Conservation (phyloP, 2,329 filamentous ascomycete genomes). For the Davidsoniella australis region DNA sequence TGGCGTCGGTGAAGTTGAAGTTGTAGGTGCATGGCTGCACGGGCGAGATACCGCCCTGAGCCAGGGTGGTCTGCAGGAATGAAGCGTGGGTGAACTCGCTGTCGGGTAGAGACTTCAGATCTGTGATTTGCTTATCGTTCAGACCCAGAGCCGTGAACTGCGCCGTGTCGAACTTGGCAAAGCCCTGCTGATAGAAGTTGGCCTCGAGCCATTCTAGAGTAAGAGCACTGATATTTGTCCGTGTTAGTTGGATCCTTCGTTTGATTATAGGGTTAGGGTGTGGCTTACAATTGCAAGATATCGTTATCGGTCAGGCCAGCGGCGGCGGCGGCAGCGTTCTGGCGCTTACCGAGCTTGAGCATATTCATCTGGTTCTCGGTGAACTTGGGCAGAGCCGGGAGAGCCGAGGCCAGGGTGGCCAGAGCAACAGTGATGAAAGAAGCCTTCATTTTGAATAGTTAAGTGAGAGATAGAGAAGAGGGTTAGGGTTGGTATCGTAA, state of each 20-base stretch:
- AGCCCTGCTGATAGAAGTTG: slow-evolving; percentile 54
- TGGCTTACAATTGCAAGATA: slow-evolving; percentile 40
- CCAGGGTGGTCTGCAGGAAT: slow-evolving; percentile 36
- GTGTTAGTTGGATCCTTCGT: not conserved
- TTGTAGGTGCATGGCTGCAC: slow-evolving; percentile 56
- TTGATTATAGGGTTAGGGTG: too few species aligned
- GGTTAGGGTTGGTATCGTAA: too few species aligned
- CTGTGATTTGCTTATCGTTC: slow-evolving; percentile 19
- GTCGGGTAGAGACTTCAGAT: slow-evolving; percentile 42
- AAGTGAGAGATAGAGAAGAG: not conserved
- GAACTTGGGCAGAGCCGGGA: slow-evolving; percentile 29
- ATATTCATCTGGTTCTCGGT: slow-evolving; percentile 28
- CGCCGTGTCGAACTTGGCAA: slow-evolving; percentile 44
- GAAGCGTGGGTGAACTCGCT: slow-evolving; percentile 37
- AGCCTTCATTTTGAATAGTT: slow-evolving; percentile 26
- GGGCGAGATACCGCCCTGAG: slow-evolving; percentile 43
- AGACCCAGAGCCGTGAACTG: slow-evolving; percentile 41
- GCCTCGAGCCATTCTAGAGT: slow-evolving; percentile 62
- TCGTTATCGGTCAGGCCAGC: slow-evolving; percentile 34
- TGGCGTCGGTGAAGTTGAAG: slow-evolving; percentile 50
- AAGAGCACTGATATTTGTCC: slow-evolving; percentile 31
- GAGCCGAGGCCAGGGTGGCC: slow-evolving; percentile 28
- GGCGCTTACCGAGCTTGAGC: slow-evolving; percentile 31
- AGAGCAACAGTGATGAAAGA: slow-evolving; percentile 26
- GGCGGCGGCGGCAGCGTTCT: slow-evolving; percentile 30